A percentile compares a stretch with the other conserved stretches of the same genome.
Evolutionary conservation across 2,329 filamentous ascomycete genomes (phyloP).

Genomic region (Xylariomycetidae sp.): DNA sequence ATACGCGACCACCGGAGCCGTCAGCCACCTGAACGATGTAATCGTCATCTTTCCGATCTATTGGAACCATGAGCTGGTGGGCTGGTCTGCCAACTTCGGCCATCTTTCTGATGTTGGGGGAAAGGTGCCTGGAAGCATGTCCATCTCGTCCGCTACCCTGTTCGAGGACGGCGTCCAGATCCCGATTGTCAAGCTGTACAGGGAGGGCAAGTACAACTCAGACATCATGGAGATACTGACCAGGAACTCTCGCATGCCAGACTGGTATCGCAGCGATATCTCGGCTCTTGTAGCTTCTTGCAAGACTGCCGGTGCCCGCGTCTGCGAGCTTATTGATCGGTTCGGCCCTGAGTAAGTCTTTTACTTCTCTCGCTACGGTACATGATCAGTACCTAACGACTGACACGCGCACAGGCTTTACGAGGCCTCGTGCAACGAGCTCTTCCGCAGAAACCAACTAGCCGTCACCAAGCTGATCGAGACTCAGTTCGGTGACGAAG

Average conservation of each 20-base stretch:
- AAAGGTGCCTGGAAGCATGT: constrained; percentile 44
- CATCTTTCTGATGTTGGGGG: constrained; percentile 40
- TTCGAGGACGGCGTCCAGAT: constrained; percentile 46
- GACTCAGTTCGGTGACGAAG: constrained; percentile 35
- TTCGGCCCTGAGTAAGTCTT: constrained; percentile 30
- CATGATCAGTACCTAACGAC: not conserved
- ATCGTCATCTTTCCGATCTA: constrained; percentile 44
- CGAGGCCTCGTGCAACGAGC: constrained; percentile 36
- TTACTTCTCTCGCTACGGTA: not conserved
- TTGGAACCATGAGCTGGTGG: constrained; percentile 35
- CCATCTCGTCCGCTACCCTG: constrained; percentile 39
- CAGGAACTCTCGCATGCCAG: constrained; percentile 40
- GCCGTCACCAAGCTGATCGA: constrained; percentile 41
- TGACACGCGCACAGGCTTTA: constrained; percentile 30
- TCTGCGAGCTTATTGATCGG: constrained; percentile 37
- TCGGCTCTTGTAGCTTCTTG: constrained; percentile 41
- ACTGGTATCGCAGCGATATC: constrained; percentile 43
- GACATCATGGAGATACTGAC: constrained; percentile 38
- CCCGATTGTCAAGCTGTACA: constrained; percentile 40
- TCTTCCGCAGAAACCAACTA: constrained; percentile 36
- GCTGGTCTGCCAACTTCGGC: constrained; percentile 45
- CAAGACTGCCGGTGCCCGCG: constrained; percentile 35
- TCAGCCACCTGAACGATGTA: constrained; percentile 44
- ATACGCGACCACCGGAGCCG: constrained; percentile 41
- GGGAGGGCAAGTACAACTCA: constrained; percentile 35